Evolutionary conservation across 345 rosid species (phyloP).

Genomic region (Fremontodendron californicum): DNA sequence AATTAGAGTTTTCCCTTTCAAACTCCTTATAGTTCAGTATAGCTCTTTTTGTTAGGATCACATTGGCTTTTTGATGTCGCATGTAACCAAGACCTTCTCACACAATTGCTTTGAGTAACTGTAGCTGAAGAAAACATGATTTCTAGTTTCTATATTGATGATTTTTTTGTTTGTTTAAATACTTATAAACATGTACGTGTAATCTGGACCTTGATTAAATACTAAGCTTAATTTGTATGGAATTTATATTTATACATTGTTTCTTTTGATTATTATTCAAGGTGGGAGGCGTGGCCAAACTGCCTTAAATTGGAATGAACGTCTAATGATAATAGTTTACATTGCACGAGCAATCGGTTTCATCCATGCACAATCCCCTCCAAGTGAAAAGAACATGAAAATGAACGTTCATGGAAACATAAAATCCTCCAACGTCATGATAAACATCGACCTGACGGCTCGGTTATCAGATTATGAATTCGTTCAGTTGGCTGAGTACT

Average conservation of each 20-base stretch:
- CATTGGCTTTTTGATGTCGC: too few relatives aligned
- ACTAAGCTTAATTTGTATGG: not conserved
- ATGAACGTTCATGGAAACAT: constrained; percentile 57
- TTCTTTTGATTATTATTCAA: not conserved
- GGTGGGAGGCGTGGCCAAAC: constrained; percentile 48
- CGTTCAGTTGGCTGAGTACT: constrained; percentile 32
- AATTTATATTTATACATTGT: not conserved
- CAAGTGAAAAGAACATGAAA: constrained; percentile 30
- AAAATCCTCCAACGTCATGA: constrained; percentile 45
- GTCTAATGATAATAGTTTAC: constrained; percentile 26
- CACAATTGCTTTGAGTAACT: too few relatives aligned
- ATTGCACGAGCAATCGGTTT: constrained; percentile 41
- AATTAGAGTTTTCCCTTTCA: too few relatives aligned
- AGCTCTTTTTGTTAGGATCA: too few relatives aligned
- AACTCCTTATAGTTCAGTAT: too few relatives aligned
- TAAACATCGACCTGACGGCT: constrained; percentile 44
- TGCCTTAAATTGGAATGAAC: constrained; percentile 43
- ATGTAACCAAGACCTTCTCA: too few relatives aligned
- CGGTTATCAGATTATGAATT: constrained; percentile 47
- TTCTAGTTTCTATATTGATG: too few relatives aligned
- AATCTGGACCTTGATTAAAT: too few relatives aligned
- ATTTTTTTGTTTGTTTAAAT: too few relatives aligned
- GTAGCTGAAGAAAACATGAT: too few relatives aligned
- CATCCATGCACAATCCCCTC: constrained; percentile 40
- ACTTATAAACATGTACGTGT: too few relatives aligned